These are phyloP conservation scores for Kuraishia borneana DNA, from an alignment of 805 yeast genomes.

Conservation along the genomic window DNA sequence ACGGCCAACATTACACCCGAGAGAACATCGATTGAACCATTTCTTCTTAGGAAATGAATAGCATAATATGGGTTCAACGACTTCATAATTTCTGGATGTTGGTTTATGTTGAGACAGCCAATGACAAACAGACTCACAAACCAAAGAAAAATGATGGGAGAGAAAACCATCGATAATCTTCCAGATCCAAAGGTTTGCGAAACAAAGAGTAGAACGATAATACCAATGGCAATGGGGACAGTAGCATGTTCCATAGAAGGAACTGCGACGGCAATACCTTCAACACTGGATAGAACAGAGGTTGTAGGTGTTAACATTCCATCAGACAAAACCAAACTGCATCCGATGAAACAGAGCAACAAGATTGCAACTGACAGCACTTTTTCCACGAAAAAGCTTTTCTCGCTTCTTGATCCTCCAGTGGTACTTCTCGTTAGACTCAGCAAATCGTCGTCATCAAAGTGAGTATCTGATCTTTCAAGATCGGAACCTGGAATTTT, in stretches of 20 bases:
- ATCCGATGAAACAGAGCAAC: conserved; percentile 37
- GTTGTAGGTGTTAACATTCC: conserved; percentile 56
- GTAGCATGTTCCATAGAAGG: conserved; percentile 29
- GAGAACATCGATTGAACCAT: conserved; percentile 29
- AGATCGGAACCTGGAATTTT: conserved; percentile 22
- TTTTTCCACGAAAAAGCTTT: conserved; percentile 12
- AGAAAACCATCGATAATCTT: conserved; percentile 34
- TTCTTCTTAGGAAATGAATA: conserved; percentile 24
- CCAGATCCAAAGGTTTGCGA: conserved; percentile 40
- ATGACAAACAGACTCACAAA: conserved; percentile 28
- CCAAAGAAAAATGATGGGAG: conserved; percentile 47
- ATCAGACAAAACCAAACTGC: conserved; percentile 46
- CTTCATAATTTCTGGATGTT: conserved; percentile 30
- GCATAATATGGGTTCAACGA: conserved; percentile 44
- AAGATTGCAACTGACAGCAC: conserved; percentile 22
- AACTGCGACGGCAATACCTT: conserved; percentile 42
- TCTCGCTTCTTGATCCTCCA: conserved; percentile 12
- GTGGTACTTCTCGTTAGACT: conserved; percentile 28
- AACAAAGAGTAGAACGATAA: conserved; percentile 31
- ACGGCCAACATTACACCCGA: conserved; percentile 42
- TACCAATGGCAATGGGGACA: conserved; percentile 37
- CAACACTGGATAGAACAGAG: conserved; percentile 45
- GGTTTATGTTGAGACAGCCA: conserved; percentile 34
- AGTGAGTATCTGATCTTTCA: no score
- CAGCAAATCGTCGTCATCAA: conserved; percentile 20